A percentile compares a stretch with the other conserved stretches of the same genome.
These are phyloP conservation scores for Psilocybe azurescens DNA, from an alignment of 768 basidiomycete species.

Conservation along the genomic window DNA sequence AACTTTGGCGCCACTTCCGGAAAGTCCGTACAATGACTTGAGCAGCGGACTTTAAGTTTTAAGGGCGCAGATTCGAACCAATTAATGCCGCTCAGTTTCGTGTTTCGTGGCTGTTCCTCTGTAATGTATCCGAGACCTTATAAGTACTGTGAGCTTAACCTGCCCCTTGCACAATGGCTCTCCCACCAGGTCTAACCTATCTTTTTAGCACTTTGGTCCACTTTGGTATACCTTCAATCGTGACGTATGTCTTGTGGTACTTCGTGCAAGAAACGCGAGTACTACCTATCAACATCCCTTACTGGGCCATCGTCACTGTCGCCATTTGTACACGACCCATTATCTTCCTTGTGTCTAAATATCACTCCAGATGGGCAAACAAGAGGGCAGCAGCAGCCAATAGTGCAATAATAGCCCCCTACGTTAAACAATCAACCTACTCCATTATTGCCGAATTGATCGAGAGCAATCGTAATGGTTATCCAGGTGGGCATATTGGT, in stretches of 20 bases:
- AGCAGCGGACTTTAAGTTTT: too few relatives aligned
- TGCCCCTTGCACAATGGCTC: too few relatives aligned
- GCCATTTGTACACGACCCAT: background rate
- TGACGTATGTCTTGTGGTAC: background rate
- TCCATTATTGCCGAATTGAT: constrained; percentile 12
- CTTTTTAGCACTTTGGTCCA: background rate
- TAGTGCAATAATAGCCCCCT: constrained; percentile 21
- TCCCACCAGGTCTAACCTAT: background rate
- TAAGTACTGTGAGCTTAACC: too few relatives aligned
- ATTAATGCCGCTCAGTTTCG: too few relatives aligned
- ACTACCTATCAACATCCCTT: background rate
- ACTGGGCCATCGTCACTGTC: constrained; percentile 3
- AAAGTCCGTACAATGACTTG: too few relatives aligned
- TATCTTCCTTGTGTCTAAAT: background rate
- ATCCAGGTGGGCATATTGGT: constrained; percentile 34
- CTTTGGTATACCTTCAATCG: constrained; percentile 9
- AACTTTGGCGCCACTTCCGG: too few relatives aligned
- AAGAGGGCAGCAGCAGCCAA: constrained; percentile 15
- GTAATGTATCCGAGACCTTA: too few relatives aligned
- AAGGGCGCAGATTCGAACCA: too few relatives aligned
- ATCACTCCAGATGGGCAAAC: constrained; percentile 12
- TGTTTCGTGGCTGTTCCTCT: too few relatives aligned
- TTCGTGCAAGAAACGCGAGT: background rate
- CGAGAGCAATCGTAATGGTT: constrained; percentile 29
- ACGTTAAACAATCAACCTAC: constrained; percentile 16